phyloP scores from a whole-genome alignment of 176 grass and related monocot species.

The Carex parvula region DNA sequence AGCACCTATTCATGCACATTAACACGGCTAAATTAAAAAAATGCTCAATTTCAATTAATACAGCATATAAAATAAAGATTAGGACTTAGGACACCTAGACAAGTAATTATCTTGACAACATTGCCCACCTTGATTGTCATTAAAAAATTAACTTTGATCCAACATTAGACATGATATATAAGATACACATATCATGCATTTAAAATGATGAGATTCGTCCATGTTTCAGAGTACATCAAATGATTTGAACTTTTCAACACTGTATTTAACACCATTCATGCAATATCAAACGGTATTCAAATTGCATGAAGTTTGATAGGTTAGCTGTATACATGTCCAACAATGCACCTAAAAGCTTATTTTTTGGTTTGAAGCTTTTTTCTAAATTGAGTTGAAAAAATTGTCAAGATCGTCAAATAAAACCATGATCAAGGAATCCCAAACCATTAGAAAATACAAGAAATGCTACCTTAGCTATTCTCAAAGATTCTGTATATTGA shows the following conservation, averaged over 20 bases:
- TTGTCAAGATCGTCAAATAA: background rate
- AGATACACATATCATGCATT: background rate
- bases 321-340: background rate
- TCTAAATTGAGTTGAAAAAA: background rate
- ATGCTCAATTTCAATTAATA: background rate
- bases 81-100: background rate
- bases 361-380: background rate
- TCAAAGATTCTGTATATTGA: conserved; percentile 43
- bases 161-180: background rate
- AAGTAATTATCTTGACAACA: background rate
- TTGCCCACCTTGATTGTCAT: background rate
- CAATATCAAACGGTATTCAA: background rate
- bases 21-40: conserved; percentile 9
- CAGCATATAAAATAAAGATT: background rate
- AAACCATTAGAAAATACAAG: conserved; percentile 13
- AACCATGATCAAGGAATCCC: background rate
- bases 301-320: background rate
- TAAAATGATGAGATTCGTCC: background rate
- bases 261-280: background rate
- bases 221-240: background rate
- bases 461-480: conserved; percentile 53
- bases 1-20: conserved; percentile 50
- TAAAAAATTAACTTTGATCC: background rate
- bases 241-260: background rate
- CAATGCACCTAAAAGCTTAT: background rate